Percentiles rank a stretch among this genome's conserved stretches.
Evolutionary conservation across 1,139 yeast genomes (phyloP).

Genomic region (Yamadazyma songkhlaensis): DNA sequence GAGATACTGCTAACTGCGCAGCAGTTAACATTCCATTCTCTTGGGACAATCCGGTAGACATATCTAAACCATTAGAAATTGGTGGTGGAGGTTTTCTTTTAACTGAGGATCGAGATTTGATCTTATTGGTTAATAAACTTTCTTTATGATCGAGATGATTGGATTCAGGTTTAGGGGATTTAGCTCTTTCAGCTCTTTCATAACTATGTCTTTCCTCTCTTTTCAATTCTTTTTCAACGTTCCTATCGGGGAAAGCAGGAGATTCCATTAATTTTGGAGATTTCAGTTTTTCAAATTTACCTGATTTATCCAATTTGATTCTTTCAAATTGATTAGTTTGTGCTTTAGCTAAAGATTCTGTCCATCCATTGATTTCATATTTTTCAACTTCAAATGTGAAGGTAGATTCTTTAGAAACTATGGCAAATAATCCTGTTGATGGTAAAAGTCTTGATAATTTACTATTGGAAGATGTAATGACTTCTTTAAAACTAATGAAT

Average conservation of each 20-base stretch:
- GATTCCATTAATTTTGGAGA: conserved; percentile 27
- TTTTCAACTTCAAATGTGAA: conserved; percentile 59
- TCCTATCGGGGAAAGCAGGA: conserved; percentile 16
- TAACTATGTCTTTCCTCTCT: not conserved
- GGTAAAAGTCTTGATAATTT: conserved; percentile 33
- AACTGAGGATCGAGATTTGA: conserved; percentile 15
- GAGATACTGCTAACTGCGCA: conserved; percentile 46
- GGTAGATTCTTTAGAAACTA: conserved; percentile 45
- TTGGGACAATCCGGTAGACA: conserved; percentile 31
- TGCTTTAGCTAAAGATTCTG: conserved; percentile 50
- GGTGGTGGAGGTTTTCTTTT: conserved; percentile 40
- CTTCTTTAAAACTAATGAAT: conserved; percentile 53
- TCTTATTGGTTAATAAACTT: conserved; percentile 10
- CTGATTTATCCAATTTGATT: conserved; percentile 19
- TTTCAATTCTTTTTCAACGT: not conserved
- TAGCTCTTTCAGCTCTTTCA: not conserved
- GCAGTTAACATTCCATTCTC: conserved; percentile 38
- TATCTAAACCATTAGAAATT: conserved; percentile 21
- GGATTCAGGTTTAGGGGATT: not conserved
- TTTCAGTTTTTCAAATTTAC: conserved; percentile 5
- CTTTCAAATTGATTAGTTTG: conserved; percentile 49
- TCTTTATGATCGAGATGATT: conserved; percentile 7
- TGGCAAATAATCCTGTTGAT: conserved; percentile 51
- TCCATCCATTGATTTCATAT: conserved; percentile 53
- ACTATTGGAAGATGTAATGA: conserved; percentile 33